Evolutionary conservation across 768 basidiomycete genomes (phyloP), one percentile per base, ranked within the genome.

Genomic region (Xerocomus spinulosus): DNA sequence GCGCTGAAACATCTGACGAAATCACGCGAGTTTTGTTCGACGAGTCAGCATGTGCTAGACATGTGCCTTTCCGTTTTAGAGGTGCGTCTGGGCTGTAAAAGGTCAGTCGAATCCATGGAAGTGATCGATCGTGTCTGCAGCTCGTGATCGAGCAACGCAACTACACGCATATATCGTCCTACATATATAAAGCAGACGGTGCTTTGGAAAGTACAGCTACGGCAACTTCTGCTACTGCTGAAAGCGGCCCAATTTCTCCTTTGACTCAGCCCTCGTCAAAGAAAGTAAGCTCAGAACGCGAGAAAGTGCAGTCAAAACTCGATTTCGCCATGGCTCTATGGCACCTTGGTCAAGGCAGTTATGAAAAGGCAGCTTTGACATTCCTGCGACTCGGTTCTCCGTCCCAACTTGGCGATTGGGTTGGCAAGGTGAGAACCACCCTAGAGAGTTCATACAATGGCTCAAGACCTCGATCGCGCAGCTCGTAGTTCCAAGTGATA

Each of bases 171-270:
- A 78, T 96, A 29, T 77, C 86, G 8, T 92, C 88, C n/a, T 94
- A 96, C 62, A 82, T 96, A 24, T 91, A 86, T 79, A 96, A 96
- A 68, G 92, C 92, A n/a, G 93, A 96, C 51, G 84, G 90, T 0
- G 87, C 91, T 0, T 74, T 96, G 21, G 92, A 95, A 33, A 80
- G 81, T 3, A 67, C 78, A 1, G 54, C 70, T 8, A 57, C 70
- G 6, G 54, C 65, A 2, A 67, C 69, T 2, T 62, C 72, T 13
- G 55, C 66, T 9, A 53, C 67, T 15, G 51, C 54, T 23, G 63
- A 61, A 18, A 43, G 60, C 13, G 52, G 56, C 9, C 55, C 50
- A 3, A 28, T 30, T 5, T 14, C 48, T 0, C 3, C 36, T n/a
- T 32, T 56, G 5, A 42, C 58, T 2, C 59, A 63, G 9, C 17